A percentile compares a stretch with the other conserved stretches of the same genome.
These are phyloP conservation scores for Globisporangium rhizosaccharum DNA, from an alignment of 352 stramenopile species.

Conservation along the genomic window DNA sequence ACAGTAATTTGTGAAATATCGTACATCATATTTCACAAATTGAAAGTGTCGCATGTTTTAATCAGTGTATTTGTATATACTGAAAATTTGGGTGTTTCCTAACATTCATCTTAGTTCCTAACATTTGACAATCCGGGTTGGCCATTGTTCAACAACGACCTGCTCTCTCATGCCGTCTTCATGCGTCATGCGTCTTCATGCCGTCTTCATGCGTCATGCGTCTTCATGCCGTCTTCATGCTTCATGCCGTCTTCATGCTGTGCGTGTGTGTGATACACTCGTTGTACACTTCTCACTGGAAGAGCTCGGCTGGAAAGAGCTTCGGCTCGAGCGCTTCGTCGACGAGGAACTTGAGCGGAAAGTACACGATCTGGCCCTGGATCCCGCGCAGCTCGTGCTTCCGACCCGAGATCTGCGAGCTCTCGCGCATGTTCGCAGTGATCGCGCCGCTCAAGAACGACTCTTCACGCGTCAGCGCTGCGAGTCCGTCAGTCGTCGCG, in stretches of 20 bases:
- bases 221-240: too few relatives aligned
- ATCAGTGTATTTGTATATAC: background rate
- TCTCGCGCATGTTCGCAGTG: constrained; percentile 68
- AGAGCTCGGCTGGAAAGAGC: constrained; percentile 71
- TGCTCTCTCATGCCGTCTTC: too few relatives aligned
- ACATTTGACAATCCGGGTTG: too few relatives aligned
- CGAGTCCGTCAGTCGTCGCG: background rate
- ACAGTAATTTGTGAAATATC: background rate
- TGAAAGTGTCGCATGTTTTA: background rate
- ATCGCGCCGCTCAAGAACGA: constrained; percentile 51
- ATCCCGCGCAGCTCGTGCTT: constrained; percentile 68
- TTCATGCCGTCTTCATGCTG: too few relatives aligned
- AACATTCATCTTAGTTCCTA: too few relatives aligned
- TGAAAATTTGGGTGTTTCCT: background rate
- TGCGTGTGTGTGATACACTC: background rate
- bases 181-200: background rate
- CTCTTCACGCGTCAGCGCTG: constrained; percentile 16
- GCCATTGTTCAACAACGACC: too few relatives aligned
- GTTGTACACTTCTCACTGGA: constrained; percentile 40
- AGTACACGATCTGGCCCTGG: constrained; percentile 82
- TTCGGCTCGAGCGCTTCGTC: constrained; percentile 80
- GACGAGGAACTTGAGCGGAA: constrained; percentile 79
- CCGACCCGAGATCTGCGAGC: constrained; percentile 45
- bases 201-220: too few relatives aligned
- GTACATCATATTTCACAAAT: background rate